Evolutionary conservation across 352 stramenopile genomes (phyloP).

Genomic region (Phytophthora rubi): DNA sequence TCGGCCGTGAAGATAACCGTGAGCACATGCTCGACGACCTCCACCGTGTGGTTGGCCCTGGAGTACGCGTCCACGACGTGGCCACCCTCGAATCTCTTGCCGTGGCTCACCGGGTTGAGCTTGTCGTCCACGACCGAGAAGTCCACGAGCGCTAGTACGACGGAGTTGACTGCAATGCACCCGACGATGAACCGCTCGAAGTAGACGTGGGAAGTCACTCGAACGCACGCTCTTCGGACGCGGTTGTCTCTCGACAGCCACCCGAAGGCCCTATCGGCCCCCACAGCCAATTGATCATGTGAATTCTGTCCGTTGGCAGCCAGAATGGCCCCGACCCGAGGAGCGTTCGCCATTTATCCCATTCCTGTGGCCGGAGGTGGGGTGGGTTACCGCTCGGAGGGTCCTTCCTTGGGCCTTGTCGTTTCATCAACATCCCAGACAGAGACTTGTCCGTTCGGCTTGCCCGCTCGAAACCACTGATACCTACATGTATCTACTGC

Average conservation of each 20-base stretch:
- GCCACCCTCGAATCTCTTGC: constrained; percentile 42
- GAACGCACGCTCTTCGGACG: constrained; percentile 51
- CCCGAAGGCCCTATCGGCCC: constrained; percentile 31
- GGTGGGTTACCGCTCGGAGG: no score
- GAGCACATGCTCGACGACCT: constrained; percentile 74
- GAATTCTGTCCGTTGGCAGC: not conserved
- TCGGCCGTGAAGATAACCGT: constrained; percentile 87
- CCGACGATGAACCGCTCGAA: constrained; percentile 85
- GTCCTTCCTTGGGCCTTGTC: not conserved
- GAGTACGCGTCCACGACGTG: constrained; percentile 44
- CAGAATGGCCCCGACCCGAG: not conserved
- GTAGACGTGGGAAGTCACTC: constrained; percentile 44
- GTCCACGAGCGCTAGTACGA: constrained; percentile 82
- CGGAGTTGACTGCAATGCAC: constrained; percentile 83
- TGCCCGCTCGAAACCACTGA: not conserved
- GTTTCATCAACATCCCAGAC: not conserved
- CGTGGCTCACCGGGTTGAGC: constrained; percentile 57
- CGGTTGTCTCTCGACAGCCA: constrained; percentile 40
- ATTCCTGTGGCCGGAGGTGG: no score
- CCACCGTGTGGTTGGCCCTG: constrained; percentile 45
- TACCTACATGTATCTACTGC: not conserved
- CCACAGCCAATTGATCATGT: not conserved
- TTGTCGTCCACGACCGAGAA: constrained; percentile 69
- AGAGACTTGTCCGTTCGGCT: not conserved
- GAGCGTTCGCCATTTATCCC: not conserved